Evolutionary conservation across 2,329 filamentous ascomycete genomes (phyloP).

Genomic region (Arthrobotrys sphaeroides): DNA sequence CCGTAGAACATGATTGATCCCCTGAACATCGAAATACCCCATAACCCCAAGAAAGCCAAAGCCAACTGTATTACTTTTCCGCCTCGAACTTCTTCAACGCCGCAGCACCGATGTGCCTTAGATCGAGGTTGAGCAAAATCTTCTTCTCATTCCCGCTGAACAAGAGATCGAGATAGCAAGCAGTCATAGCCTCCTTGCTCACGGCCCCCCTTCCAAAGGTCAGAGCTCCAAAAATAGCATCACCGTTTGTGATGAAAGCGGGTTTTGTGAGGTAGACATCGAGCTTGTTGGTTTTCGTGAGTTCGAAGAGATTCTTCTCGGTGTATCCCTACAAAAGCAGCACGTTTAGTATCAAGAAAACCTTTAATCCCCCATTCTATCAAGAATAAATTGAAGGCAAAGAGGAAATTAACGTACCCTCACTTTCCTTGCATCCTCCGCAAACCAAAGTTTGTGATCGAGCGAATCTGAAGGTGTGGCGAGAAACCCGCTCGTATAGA

Average conservation of each 20-base stretch:
- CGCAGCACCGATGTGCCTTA: conserved; percentile 16
- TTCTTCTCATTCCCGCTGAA: conserved; percentile 27
- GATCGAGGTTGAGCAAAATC: conserved; percentile 4
- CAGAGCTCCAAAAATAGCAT: conserved; percentile 2
- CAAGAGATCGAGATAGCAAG: conserved; percentile 27
- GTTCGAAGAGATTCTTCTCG: conserved; percentile 32
- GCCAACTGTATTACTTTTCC: conserved; percentile 9
- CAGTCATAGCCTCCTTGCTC: conserved; percentile 28
- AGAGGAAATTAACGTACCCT: conserved; percentile 3
- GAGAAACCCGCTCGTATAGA: conserved; percentile 58
- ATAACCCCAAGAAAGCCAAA: neutral
- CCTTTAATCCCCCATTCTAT: too few relatives aligned
- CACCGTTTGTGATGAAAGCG: conserved; percentile 27
- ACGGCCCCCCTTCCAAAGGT: neutral
- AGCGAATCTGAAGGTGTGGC: conserved; percentile 4
- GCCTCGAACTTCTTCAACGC: conserved; percentile 24
- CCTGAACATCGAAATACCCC: neutral
- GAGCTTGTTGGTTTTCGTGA: conserved; percentile 7
- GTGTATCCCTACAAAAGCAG: conserved; percentile 13
- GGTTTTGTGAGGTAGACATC: conserved; percentile 29
- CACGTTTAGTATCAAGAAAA: too few relatives aligned
- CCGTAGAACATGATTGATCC: too few relatives aligned
- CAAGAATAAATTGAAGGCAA: neutral
- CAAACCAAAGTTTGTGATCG: conserved; percentile 32
- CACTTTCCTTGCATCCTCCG: conserved; percentile 27